Evolutionary conservation across 352 stramenopile species (phyloP), one percentile per base, ranked within the genome.

Genomic region (Globisporangium abappressorium): DNA sequence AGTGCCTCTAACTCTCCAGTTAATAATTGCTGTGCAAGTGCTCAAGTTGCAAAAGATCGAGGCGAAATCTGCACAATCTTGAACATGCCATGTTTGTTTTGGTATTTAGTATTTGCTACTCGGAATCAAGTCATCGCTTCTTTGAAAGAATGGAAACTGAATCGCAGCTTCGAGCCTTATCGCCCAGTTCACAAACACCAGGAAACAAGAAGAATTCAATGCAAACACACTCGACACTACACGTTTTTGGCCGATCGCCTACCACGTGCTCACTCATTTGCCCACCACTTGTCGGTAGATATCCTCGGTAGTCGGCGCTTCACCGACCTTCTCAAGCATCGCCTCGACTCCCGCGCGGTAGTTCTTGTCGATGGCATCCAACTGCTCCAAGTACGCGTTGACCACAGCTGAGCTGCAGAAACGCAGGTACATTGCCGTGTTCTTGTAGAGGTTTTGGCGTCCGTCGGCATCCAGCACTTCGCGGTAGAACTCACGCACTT

Each of bases 381-480:
- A 62, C 62, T 77, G 71, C 61, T 15, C 18, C 68, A 77, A 34
- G 54, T 77, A 77, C 53, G 66, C 68, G 6, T 57, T 12, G 57
- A 68, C 70, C 14, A 75, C 57, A 2, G 49, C 28, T 0, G 57
- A 51, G 24, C 57, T 56, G 51, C 71, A 77, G 47, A 73, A 77
- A 43, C 71, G 71, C 61, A 77, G 38, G n/a, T 59, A 75, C 51
- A 56, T 36, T 26, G 69, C 68, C 51, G 71, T 77, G 69, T 77
- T 77, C 30, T 72, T 62, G 61, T 70, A 66, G 14, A 58, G 20
- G 53, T 58, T 58, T 6, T 20, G 5, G 26, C 53, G 53, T 2
- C 53, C 53, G 2, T 38, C 53, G 15, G 20, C 53, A 15, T 58
- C 53, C 53, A 58, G 53, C 24, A 33, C 53, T 9, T 58, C 14